phyloP scores from a whole-genome alignment of 345 rosid genomes.

The Arabis alpina region DNA sequence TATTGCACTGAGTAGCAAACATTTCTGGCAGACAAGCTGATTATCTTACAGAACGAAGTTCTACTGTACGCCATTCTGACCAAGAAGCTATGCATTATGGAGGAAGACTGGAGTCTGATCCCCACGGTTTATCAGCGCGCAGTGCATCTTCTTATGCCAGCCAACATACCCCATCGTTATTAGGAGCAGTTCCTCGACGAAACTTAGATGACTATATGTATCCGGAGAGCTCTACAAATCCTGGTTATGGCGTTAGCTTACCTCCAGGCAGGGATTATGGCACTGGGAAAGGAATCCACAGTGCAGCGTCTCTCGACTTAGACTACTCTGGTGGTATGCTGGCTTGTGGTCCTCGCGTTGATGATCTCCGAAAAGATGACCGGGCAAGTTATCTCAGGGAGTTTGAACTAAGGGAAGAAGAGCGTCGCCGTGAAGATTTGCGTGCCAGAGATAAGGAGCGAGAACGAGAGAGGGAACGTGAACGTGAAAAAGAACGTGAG shows the following conservation, averaged over 20 bases:
- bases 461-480: constrained; percentile 53
- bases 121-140: constrained; percentile 65
- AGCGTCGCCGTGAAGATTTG: constrained; percentile 75
- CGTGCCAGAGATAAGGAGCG: constrained; percentile 84
- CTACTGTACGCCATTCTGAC: constrained; percentile 68
- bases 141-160: constrained; percentile 69
- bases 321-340: constrained; percentile 64
- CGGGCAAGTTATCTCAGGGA: constrained; percentile 92
- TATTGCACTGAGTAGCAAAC: constrained; percentile 73
- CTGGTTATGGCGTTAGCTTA: constrained; percentile 97
- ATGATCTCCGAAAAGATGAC: constrained; percentile 78
- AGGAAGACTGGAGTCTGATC: constrained; percentile 79
- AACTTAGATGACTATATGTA: constrained; percentile 78
- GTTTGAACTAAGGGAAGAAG: constrained; percentile 93
- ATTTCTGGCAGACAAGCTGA: constrained; percentile 97
- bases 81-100: constrained; percentile 77
- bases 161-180: constrained; percentile 75
- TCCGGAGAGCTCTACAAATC: constrained; percentile 73
- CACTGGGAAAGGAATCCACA: constrained; percentile 82
- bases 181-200: constrained; percentile 92
- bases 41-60: constrained; percentile 85
- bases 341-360: constrained; percentile 65
- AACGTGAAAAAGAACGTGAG: constrained; percentile 59
- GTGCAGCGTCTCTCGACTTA: constrained; percentile 60
- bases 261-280: constrained; percentile 99